These are phyloP conservation scores for Cryptococcus floricola DNA, from an alignment of 1,284 basidiomycete genomes.

Conservation along the genomic window DNA sequence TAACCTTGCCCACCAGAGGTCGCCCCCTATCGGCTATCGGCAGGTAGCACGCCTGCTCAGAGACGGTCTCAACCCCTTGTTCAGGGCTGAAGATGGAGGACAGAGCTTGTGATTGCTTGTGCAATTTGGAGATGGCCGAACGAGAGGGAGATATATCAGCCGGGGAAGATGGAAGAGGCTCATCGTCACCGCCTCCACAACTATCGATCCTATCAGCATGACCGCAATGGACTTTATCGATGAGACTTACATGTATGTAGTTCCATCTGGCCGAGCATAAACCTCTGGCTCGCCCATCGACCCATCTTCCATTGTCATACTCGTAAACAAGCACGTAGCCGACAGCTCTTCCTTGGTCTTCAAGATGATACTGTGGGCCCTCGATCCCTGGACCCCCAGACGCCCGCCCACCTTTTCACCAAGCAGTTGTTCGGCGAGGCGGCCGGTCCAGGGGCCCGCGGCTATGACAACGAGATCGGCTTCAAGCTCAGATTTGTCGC, in stretches of 20 bases:
- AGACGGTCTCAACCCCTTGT: slow-evolving; percentile 43
- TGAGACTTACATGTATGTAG: background rate
- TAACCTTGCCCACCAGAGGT: slow-evolving; percentile 53
- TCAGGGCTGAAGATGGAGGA: slow-evolving; percentile 47
- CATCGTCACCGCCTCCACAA: slow-evolving; percentile 47
- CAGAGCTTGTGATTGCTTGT: slow-evolving; percentile 51
- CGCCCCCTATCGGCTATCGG: slow-evolving; percentile 54
- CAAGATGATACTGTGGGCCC: slow-evolving; percentile 54
- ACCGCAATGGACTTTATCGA: background rate
- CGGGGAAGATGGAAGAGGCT: slow-evolving; percentile 45
- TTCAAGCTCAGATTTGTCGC: slow-evolving; percentile 45
- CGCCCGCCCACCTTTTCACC: slow-evolving; percentile 49
- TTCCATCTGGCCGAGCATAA: slow-evolving; percentile 50
- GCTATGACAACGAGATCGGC: slow-evolving; percentile 61
- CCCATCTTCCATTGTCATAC: slow-evolving; percentile 52
- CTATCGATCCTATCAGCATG: slow-evolving; percentile 13
- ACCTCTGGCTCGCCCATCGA: slow-evolving; percentile 51
- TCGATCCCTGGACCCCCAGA: slow-evolving; percentile 46
- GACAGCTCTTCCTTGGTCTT: slow-evolving; percentile 40
- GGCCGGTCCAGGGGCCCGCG: slow-evolving; percentile 82
- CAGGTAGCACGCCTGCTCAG: slow-evolving; percentile 56
- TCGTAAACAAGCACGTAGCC: slow-evolving; percentile 54
- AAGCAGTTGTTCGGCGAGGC: slow-evolving; percentile 55
- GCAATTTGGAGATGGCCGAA: slow-evolving; percentile 47
- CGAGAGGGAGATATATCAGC: slow-evolving; percentile 48